Evolutionary conservation across 2,329 filamentous ascomycete species (phyloP).

Genomic region (Plectosphaerella plurivora): DNA sequence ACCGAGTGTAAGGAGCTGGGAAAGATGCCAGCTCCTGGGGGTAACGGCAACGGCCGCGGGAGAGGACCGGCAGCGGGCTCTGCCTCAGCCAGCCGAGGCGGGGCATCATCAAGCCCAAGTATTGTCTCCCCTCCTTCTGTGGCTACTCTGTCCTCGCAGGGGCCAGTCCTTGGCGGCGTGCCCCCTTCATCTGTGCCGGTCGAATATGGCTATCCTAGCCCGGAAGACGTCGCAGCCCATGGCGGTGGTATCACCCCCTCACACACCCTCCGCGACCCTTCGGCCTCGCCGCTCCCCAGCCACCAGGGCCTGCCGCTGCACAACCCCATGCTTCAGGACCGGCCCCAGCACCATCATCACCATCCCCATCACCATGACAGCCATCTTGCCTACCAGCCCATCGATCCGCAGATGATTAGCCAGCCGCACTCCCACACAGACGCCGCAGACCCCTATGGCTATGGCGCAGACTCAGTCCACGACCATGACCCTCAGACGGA

Average conservation of each 20-base stretch:
- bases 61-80: conserved; percentile 3
- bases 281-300: conserved; percentile 17
- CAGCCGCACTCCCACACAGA: conserved; percentile 24
- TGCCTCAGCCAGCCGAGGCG: background rate
- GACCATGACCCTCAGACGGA: conserved; percentile 30
- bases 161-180: background rate
- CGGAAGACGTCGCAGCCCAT: conserved; percentile 40
- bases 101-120: background rate
- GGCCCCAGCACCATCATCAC: conserved; percentile 9
- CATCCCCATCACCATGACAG: conserved; percentile 17
- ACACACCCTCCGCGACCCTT: conserved; percentile 26
- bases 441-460: background rate
- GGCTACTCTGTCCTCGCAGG: background rate
- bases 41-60: conserved; percentile 1
- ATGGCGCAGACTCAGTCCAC: conserved; percentile 9
- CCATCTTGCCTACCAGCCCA: conserved; percentile 44
- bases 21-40: conserved; percentile 39
- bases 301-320: conserved; percentile 24
- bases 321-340: conserved; percentile 27
- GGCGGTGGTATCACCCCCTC: conserved; percentile 26
- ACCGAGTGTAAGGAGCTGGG: conserved; percentile 78
- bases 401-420: conserved; percentile 56
- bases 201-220: conserved; percentile 34
- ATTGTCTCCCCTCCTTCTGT: background rate
- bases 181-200: background rate